phyloP scores from a whole-genome alignment of 139 green algal species.

The Closterium sp. region DNA sequence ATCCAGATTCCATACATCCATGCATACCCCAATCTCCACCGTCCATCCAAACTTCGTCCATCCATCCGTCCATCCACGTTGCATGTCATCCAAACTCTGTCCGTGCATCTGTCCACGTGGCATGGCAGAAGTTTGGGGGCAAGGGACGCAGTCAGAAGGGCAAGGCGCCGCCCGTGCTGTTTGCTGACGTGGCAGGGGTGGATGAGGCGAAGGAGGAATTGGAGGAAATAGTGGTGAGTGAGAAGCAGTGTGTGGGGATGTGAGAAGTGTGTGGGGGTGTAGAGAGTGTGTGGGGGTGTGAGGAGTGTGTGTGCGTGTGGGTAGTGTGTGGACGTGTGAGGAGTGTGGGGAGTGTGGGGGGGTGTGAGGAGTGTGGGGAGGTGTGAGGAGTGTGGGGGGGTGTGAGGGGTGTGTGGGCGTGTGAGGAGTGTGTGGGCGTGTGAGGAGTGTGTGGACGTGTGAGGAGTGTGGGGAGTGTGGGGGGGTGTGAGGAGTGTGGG shows the following conservation, averaged over 20 bases:
- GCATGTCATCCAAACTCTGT: background rate
- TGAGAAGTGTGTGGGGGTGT: background rate
- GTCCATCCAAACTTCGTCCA: too few relatives aligned
- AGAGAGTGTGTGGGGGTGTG: too few relatives aligned
- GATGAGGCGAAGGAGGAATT: constrained; percentile 97
- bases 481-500: background rate
- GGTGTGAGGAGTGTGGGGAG: background rate
- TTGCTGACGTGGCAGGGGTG: constrained; percentile 55
- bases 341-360: too few relatives aligned
- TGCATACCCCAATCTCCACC: too few relatives aligned
- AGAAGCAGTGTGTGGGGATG: background rate
- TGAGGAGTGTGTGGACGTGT: too few relatives aligned
- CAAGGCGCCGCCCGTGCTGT: constrained; percentile 54
- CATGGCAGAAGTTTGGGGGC: background rate
- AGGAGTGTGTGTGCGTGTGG: too few relatives aligned
- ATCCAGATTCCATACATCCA: background rate
- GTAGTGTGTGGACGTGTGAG: background rate
- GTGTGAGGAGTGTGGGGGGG: too few relatives aligned
- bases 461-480: background rate
- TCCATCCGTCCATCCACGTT: background rate
- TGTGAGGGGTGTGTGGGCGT: too few relatives aligned
- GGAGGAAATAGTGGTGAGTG: constrained; percentile 88
- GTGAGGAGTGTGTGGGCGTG: background rate
- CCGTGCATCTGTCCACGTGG: background rate
- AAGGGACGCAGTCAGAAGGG: constrained; percentile 36